phyloP scores from a whole-genome alignment of 2,329 filamentous ascomycete species.

The Zymoseptoria ardabiliae region DNA sequence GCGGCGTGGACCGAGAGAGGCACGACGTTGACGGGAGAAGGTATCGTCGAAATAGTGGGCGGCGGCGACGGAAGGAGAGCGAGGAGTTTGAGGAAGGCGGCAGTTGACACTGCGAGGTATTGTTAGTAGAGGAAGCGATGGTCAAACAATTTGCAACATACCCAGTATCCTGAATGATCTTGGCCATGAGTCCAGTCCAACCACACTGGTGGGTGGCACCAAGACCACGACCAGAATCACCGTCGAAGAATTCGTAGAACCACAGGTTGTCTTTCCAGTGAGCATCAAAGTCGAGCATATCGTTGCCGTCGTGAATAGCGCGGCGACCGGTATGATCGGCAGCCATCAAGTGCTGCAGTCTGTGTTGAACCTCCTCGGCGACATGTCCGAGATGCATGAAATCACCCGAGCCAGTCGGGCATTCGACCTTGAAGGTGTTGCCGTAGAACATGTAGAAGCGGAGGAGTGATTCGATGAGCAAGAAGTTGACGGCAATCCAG shows the following conservation, averaged over 20 bases:
- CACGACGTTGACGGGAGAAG: slow-evolving; percentile 52
- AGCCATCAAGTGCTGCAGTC: slow-evolving; percentile 84
- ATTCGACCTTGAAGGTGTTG: slow-evolving; percentile 79
- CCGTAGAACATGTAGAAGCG: slow-evolving; percentile 96
- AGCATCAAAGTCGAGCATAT: slow-evolving; percentile 82
- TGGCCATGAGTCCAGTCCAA: slow-evolving; percentile 91
- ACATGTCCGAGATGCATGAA: slow-evolving; percentile 95
- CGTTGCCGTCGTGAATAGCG: slow-evolving; percentile 78
- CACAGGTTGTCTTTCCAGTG: slow-evolving; percentile 90
- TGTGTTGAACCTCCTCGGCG: slow-evolving; percentile 89
- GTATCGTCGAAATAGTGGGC: slow-evolving; percentile 94
- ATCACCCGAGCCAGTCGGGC: slow-evolving; percentile 85
- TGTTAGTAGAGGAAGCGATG: not conserved
- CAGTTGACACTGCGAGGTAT: slow-evolving; percentile 61
- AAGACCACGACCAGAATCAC: slow-evolving; percentile 78
- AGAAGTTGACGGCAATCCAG: slow-evolving; percentile 93
- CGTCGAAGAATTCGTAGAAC: slow-evolving; percentile 98
- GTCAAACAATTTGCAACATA: slow-evolving; percentile 42
- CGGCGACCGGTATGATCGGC: slow-evolving; percentile 77
- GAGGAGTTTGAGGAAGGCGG: slow-evolving; percentile 85
- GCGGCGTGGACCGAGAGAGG: slow-evolving; percentile 54
- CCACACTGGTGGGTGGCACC: slow-evolving; percentile 92
- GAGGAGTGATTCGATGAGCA: slow-evolving; percentile 88
- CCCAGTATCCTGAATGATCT: slow-evolving; percentile 97
- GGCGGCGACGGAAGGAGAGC: slow-evolving; percentile 75